Evolutionary conservation across 2,329 filamentous ascomycete genomes (phyloP).

Genomic region (Trichoderma koningii): DNA sequence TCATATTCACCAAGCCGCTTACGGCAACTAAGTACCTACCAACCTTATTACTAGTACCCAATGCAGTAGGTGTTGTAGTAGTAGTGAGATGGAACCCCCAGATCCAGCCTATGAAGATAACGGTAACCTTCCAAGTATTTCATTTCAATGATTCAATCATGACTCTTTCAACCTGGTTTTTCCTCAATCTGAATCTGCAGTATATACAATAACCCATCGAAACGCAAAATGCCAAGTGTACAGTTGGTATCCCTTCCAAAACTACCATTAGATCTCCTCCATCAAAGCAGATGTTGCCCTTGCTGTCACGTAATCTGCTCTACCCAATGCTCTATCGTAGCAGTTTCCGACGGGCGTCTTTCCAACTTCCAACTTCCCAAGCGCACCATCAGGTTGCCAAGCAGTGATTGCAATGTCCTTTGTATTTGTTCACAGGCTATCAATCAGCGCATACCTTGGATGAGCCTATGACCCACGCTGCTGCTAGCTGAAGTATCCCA

Average conservation of each 20-base stretch:
- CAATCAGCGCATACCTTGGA: conserved; percentile 8
- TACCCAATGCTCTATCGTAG: conserved; percentile 1
- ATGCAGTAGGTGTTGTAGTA: too few relatives aligned
- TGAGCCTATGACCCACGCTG: conserved; percentile 2
- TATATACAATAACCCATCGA: too few relatives aligned
- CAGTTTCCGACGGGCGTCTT: neutral
- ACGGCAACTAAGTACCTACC: too few relatives aligned
- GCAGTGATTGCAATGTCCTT: neutral
- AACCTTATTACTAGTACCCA: too few relatives aligned
- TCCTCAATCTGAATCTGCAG: neutral
- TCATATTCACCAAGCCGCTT: too few relatives aligned
- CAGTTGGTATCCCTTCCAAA: neutral
- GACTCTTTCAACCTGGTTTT: neutral
- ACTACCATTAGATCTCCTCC: conserved; percentile 9
- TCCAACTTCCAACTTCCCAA: conserved; percentile 14
- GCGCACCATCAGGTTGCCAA: neutral
- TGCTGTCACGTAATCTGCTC: conserved; percentile 8
- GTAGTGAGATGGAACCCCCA: too few relatives aligned
- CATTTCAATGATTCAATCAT: neutral
- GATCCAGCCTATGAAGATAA: too few relatives aligned
- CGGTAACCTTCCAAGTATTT: too few relatives aligned
- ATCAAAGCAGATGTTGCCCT: conserved; percentile 3
- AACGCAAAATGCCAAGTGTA: neutral
- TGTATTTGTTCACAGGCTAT: conserved; percentile 13
- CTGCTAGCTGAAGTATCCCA: conserved; percentile 72